These are phyloP conservation scores for Paracamarosporium sp. DNA, from an alignment of 2,329 filamentous ascomycete species.

Conservation along the genomic window DNA sequence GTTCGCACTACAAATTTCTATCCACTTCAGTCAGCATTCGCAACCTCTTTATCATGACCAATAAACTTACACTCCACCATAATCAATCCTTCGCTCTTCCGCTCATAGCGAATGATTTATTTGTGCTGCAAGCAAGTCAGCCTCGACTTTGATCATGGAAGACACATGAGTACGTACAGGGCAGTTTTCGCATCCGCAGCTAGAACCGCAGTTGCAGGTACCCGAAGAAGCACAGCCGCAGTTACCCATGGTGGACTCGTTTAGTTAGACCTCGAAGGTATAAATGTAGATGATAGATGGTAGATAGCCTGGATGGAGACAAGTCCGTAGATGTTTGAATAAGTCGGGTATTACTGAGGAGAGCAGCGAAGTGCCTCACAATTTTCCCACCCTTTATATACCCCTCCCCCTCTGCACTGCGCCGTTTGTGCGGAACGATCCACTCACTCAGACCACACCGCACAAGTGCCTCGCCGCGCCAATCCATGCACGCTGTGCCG, in stretches of 20 bases:
- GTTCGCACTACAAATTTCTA: not conserved
- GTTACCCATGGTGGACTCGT: not conserved
- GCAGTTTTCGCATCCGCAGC: slow-evolving; percentile 3
- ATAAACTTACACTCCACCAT: not conserved
- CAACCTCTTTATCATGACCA: not conserved
- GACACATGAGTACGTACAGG: not conserved
- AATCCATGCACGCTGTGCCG: not conserved
- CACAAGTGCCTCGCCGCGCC: slow-evolving; percentile 1
- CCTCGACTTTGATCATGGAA: not conserved
- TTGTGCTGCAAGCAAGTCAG: not conserved
- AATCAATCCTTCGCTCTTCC: not conserved
- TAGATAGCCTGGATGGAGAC: not conserved
- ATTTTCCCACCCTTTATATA: not conserved
- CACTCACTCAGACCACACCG: not conserved
- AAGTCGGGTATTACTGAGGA: too few species aligned
- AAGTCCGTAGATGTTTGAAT: not conserved
- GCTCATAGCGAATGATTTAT: not conserved
- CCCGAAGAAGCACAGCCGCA: slow-evolving; percentile 5
- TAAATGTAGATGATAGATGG: not conserved
- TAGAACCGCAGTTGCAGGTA: not conserved
- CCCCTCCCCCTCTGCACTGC: too few species aligned
- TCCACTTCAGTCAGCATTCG: not conserved
- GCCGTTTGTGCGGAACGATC: slow-evolving; percentile 3
- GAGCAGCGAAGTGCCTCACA: too few species aligned
- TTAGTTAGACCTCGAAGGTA: not conserved